Evolutionary conservation across 352 stramenopile genomes (phyloP).

Genomic region (Phytophthora pisi): DNA sequence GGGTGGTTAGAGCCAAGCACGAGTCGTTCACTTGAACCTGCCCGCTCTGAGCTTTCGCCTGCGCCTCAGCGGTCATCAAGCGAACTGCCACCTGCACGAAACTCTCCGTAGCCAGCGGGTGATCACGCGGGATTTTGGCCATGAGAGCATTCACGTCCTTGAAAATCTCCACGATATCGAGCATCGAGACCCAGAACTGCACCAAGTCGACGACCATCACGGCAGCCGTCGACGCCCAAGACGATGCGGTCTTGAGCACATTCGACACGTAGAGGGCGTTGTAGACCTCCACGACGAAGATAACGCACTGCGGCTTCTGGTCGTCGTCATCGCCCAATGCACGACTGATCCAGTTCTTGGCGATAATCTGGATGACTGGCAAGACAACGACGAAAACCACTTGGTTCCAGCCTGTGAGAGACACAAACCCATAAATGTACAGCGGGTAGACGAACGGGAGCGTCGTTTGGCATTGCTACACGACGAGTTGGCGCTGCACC

Average conservation of each 20-base stretch:
- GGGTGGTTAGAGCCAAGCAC: not conserved
- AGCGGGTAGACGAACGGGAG: constrained; percentile 47
- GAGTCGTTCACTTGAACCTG: not conserved
- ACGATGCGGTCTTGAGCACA: constrained; percentile 45
- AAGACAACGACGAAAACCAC: constrained; percentile 40
- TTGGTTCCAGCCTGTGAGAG: constrained; percentile 26
- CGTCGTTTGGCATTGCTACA: constrained; percentile 21
- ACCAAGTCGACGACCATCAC: constrained; percentile 43
- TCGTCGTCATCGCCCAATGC: constrained; percentile 25
- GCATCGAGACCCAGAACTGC: constrained; percentile 38
- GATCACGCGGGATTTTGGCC: constrained; percentile 15
- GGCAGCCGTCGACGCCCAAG: constrained; percentile 21
- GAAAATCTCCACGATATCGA: constrained; percentile 23
- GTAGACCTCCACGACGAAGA: constrained; percentile 60
- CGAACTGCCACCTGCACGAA: constrained; percentile 26
- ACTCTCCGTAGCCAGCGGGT: constrained; percentile 8
- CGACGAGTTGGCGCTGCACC: constrained; percentile 22
- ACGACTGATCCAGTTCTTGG: constrained; percentile 46
- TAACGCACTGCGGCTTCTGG: constrained; percentile 41
- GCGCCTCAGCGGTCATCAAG: constrained; percentile 4
- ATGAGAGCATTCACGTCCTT: constrained; percentile 20
- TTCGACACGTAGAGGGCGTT: constrained; percentile 48
- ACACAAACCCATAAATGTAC: constrained; percentile 41
- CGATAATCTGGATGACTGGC: constrained; percentile 45
- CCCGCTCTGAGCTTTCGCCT: not conserved